These are phyloP conservation scores for Histomonas meleagridis DNA, from an alignment of 208 protist genomes.

Conservation along the genomic window DNA sequence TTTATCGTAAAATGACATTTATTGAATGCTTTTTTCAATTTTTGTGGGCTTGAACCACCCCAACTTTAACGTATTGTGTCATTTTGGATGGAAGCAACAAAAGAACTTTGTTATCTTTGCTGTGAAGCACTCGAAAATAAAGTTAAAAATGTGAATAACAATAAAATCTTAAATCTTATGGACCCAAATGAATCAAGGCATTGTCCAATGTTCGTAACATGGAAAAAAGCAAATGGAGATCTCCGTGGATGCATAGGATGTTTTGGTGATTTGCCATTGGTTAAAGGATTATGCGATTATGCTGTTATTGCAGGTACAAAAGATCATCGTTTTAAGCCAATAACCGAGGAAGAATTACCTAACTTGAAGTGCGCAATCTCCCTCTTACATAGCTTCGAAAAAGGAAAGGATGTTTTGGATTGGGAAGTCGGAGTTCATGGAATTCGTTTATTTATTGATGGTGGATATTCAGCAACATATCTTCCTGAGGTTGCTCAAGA, in stretches of 20 bases:
- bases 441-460: background rate
- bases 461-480: background rate
- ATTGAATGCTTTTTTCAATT: too few species aligned
- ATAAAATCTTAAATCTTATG: background rate
- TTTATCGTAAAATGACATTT: too few species aligned
- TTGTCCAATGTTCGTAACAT: constrained; percentile 30
- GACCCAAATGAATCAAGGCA: too few species aligned
- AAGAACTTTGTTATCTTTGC: background rate
- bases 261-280: background rate
- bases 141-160: background rate
- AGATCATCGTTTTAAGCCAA: background rate
- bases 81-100: too few species aligned
- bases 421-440: constrained; percentile 8
- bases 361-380: background rate
- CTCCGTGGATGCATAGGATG: background rate
- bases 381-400: background rate
- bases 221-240: constrained; percentile 10
- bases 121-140: background rate
- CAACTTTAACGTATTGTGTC: too few species aligned
- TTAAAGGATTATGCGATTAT: background rate
- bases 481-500: constrained; percentile 30
- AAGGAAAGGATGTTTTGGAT: background rate
- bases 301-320: background rate
- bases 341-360: background rate
- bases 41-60: too few species aligned